phyloP scores from a whole-genome alignment of 139 green algal species.

The Coelastrella sp. region DNA sequence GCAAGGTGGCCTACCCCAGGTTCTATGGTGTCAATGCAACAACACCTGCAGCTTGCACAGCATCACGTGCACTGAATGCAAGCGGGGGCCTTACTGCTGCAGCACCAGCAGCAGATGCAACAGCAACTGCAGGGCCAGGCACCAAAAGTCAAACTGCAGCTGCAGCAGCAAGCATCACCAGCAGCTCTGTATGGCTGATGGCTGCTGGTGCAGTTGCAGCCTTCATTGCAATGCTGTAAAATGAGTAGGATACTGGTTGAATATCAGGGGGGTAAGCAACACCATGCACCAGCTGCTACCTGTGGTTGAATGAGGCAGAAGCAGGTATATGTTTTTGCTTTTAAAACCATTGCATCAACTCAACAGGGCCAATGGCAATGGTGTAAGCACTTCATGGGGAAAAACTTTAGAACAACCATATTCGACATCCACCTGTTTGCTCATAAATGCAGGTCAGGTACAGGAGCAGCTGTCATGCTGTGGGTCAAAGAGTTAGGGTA shows the following conservation, averaged over 20 bases:
- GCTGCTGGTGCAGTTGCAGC: neutral
- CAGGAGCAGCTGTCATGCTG: too few species aligned
- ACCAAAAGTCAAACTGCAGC: too few species aligned
- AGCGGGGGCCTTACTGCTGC: neutral
- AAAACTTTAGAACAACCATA: too few species aligned
- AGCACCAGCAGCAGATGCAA: neutral
- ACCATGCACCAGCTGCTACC: too few species aligned
- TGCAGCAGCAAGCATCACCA: neutral
- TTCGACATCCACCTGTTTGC: too few species aligned
- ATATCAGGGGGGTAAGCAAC: too few species aligned
- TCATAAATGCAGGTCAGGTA: too few species aligned
- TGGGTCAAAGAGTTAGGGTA: too few species aligned
- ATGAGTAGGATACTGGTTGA: too few species aligned
- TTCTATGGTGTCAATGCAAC: slow-evolving; percentile 23
- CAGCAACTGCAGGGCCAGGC: neutral
- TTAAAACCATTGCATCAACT: neutral
- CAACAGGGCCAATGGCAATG: neutral
- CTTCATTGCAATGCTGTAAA: slow-evolving; percentile 4
- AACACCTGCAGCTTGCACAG: neutral
- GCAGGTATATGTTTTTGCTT: too few species aligned
- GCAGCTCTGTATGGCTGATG: neutral
- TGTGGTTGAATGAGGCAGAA: too few species aligned
- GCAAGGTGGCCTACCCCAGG: neutral
- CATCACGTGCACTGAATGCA: neutral
- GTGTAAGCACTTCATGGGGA: neutral